Percentiles rank a stretch among this genome's conserved stretches.
Conservation (phyloP, 768 basidiomycete genomes). For the Boletus tomentosulus region DNA sequence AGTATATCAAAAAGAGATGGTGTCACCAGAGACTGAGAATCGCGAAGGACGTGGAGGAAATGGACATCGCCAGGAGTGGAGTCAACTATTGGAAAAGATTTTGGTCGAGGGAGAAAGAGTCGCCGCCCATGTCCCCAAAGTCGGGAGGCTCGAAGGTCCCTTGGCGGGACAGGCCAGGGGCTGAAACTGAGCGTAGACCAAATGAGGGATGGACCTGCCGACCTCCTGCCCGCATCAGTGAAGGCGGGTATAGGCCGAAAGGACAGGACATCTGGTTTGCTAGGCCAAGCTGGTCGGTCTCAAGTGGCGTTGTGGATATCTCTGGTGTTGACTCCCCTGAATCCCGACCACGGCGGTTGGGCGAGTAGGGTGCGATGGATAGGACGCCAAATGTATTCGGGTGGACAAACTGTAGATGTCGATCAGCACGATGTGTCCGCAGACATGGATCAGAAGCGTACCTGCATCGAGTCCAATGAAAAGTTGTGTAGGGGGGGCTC, state of each 20-base stretch:
- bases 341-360: slow-evolving; percentile 40
- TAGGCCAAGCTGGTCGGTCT: slow-evolving; percentile 36
- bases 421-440: slow-evolving; percentile 19
- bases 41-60: slow-evolving; percentile 18
- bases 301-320: slow-evolving; percentile 35
- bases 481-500: slow-evolving; percentile 31
- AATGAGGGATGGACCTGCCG: slow-evolving; percentile 26
- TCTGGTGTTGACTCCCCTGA: slow-evolving; percentile 58
- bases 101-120: slow-evolving; percentile 41
- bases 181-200: slow-evolving; percentile 42
- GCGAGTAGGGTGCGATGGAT: slow-evolving; percentile 54
- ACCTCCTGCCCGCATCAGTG: slow-evolving; percentile 21
- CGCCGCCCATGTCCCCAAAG: slow-evolving; percentile 37
- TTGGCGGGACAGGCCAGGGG: slow-evolving; percentile 32
- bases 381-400: slow-evolving; percentile 40
- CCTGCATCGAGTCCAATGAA: slow-evolving; percentile 25
- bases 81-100: slow-evolving; percentile 45
- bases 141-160: slow-evolving; percentile 36
- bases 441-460: slow-evolving; percentile 2
- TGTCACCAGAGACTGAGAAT: slow-evolving; percentile 25
- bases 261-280: slow-evolving; percentile 38
- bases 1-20: slow-evolving; percentile 26
- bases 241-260: slow-evolving; percentile 26
- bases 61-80: slow-evolving; percentile 15
- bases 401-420: slow-evolving; percentile 28